These are phyloP conservation scores for Chlorophyllum brunneum DNA, from an alignment of 768 basidiomycete genomes.

Conservation along the genomic window DNA sequence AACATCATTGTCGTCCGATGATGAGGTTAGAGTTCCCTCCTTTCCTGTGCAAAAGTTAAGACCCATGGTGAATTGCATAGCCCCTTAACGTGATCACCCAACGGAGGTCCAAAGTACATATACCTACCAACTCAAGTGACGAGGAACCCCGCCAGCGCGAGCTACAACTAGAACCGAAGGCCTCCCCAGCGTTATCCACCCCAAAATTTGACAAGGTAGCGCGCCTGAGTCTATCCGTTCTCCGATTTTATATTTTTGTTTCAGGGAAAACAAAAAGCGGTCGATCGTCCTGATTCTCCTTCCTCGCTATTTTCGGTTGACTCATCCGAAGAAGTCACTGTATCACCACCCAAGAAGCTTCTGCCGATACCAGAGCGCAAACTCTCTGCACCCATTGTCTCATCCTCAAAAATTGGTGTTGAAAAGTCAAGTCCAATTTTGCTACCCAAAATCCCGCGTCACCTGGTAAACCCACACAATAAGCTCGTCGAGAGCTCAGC, in stretches of 20 bases:
- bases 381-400: background rate
- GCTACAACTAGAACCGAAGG: background rate
- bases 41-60: background rate
- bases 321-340: constrained; percentile 7
- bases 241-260: background rate
- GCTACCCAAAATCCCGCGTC: constrained; percentile 17
- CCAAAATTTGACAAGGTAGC: constrained; percentile 9
- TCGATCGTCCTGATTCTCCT: constrained; percentile 9
- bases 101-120: background rate
- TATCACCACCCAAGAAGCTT: background rate
- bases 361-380: background rate
- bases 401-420: background rate
- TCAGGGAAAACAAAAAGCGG: constrained; percentile 10
- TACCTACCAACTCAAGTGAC: background rate
- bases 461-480: constrained; percentile 19
- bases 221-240: background rate
- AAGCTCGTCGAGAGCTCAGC: constrained; percentile 18
- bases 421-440: constrained; percentile 2
- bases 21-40: constrained; percentile 4
- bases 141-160: background rate
- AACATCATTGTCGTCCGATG: background rate
- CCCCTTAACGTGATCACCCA: background rate
- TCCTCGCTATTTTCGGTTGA: constrained; percentile 11
- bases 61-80: background rate
- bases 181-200: background rate